Evolutionary conservation across 192 early-diverging fungal genomes (phyloP).

Genomic region (Coemansia sp.): DNA sequence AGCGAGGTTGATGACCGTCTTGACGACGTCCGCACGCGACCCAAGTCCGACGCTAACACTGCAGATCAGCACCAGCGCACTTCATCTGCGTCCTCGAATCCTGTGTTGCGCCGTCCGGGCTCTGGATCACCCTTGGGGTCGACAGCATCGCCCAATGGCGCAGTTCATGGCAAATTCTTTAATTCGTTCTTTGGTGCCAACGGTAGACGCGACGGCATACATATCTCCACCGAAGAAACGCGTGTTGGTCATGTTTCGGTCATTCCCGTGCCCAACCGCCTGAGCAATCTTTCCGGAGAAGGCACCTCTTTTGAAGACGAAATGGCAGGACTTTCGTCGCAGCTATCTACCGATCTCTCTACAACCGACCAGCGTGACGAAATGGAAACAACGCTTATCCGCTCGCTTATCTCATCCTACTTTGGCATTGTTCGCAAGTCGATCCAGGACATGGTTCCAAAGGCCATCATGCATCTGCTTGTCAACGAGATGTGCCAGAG

Average conservation of each 20-base stretch:
- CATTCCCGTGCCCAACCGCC: constrained; percentile 50
- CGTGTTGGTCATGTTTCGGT: constrained; percentile 36
- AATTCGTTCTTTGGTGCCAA: constrained; percentile 48
- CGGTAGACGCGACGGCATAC: constrained; percentile 37
- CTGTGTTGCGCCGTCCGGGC: constrained; percentile 26
- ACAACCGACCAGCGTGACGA: constrained; percentile 65
- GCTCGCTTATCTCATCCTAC: constrained; percentile 76
- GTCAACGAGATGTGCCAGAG: constrained; percentile 73
- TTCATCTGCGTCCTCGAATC: constrained; percentile 23
- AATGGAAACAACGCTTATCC: constrained; percentile 76
- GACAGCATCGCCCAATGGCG: constrained; percentile 14
- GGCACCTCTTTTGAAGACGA: constrained; percentile 49
- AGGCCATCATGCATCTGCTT: constrained; percentile 79
- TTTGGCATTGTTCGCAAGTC: constrained; percentile 79
- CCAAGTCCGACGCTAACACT: constrained; percentile 2
- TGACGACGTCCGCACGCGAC: constrained; percentile 36
- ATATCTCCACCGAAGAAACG: constrained; percentile 41
- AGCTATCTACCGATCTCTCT: constrained; percentile 45
- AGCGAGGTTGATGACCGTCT: constrained; percentile 45
- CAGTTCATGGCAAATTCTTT: constrained; percentile 44
- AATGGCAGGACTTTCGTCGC: constrained; percentile 43
- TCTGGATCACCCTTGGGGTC: constrained; percentile 38
- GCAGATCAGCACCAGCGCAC: constrained; percentile 25
- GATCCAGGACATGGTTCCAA: constrained; percentile 77
- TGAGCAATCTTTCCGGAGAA: constrained; percentile 38